These are phyloP conservation scores for Melaleuca alternifolia DNA, from an alignment of 345 rosid genomes.

Conservation along the genomic window DNA sequence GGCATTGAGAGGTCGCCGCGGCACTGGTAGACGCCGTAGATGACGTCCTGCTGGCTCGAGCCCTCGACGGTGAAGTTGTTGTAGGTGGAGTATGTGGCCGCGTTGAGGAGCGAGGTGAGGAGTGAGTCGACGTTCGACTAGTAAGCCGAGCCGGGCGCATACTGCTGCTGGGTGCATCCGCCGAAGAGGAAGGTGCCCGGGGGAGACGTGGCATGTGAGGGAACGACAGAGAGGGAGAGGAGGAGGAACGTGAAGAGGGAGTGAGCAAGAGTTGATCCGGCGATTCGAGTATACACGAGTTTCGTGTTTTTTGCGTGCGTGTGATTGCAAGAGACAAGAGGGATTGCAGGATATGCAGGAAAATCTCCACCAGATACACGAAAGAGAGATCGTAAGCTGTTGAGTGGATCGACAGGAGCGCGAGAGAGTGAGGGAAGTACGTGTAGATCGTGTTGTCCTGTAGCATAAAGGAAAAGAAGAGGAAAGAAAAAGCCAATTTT, in stretches of 20 bases:
- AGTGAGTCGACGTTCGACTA: slow-evolving; percentile 80
- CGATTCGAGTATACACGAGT: not conserved
- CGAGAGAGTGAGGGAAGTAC: not conserved
- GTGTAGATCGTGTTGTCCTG: not conserved
- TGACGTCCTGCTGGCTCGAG: slow-evolving; percentile 56
- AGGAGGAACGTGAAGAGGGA: not conserved
- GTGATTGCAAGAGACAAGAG: not conserved
- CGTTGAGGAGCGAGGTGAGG: slow-evolving; percentile 85
- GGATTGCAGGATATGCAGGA: not conserved
- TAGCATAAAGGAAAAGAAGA: not conserved
- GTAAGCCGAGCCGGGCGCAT: slow-evolving; percentile 44
- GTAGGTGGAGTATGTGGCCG: slow-evolving; percentile 90
- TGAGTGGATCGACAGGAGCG: not conserved
- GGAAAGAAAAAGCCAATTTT: not conserved
- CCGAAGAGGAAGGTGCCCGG: slow-evolving; percentile 54
- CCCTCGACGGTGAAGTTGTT: slow-evolving; percentile 81
- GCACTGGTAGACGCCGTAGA: slow-evolving; percentile 89
- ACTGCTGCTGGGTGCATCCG: slow-evolving; percentile 66
- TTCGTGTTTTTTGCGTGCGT: not conserved
- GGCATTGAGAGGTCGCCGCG: slow-evolving; percentile 93
- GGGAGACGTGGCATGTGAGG: slow-evolving; percentile 3
- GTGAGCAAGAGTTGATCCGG: not conserved
- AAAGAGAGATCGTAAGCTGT: not conserved
- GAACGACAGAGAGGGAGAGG: not conserved
- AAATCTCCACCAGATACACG: not conserved